A percentile compares a stretch with the other conserved stretches of the same genome.
phyloP scores from a whole-genome alignment of 31 red algal species.

The Odonthalia washingtoniensis region DNA sequence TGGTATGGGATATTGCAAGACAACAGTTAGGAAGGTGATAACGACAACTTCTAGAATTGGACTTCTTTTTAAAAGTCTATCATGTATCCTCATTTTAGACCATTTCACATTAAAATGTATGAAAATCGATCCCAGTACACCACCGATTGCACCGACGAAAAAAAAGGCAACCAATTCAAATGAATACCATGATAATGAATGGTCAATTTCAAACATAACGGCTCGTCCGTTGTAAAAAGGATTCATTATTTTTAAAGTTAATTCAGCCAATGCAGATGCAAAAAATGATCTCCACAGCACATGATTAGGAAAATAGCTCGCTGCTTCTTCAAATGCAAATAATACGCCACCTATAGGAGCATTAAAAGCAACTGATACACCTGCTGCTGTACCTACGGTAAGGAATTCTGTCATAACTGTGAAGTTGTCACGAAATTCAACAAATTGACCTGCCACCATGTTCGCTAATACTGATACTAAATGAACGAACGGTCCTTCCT shows the following conservation, averaged over 20 bases:
- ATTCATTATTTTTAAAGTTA: conserved; percentile 78
- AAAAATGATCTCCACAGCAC: conserved; percentile 90
- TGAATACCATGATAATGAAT: conserved; percentile 78
- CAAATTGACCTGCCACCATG: conserved; percentile 61
- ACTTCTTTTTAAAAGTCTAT: conserved; percentile 53
- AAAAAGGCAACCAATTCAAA: conserved; percentile 89
- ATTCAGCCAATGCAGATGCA: conserved; percentile 75
- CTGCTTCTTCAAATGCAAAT: conserved; percentile 85
- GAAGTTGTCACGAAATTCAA: conserved; percentile 63
- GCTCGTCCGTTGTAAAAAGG: conserved; percentile 82
- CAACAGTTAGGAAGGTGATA: conserved; percentile 60
- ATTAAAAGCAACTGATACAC: conserved; percentile 88
- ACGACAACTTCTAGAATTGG: conserved; percentile 67
- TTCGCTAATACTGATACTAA: conserved; percentile 78
- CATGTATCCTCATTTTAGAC: conserved; percentile 70
- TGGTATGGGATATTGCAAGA: conserved; percentile 65
- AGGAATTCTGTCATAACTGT: conserved; percentile 71
- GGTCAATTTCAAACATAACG: conserved; percentile 82
- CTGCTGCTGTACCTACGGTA: conserved; percentile 81
- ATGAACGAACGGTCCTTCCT: conserved; percentile 94
- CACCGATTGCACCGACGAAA: conserved; percentile 72
- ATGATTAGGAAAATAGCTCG: conserved; percentile 74
- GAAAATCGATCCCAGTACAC: conserved; percentile 78
- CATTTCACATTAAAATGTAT: conserved; percentile 86
- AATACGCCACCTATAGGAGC: conserved; percentile 91